Evolutionary conservation across 257 asterid genomes (phyloP).

Genomic region (Fraxinus americana): DNA sequence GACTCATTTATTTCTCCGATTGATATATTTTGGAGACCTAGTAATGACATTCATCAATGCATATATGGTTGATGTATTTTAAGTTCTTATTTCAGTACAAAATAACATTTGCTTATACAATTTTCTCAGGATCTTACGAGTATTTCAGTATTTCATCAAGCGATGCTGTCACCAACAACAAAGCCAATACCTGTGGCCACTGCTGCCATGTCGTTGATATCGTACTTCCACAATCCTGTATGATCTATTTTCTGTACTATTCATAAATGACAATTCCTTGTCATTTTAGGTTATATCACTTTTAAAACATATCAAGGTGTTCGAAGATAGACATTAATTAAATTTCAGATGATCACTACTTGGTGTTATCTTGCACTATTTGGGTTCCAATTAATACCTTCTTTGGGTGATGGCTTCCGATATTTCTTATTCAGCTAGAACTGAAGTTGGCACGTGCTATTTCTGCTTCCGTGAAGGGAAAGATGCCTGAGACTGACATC

Average conservation of each 20-base stretch:
- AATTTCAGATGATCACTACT: neutral
- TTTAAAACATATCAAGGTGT: neutral
- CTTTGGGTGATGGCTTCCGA: constrained; percentile 17
- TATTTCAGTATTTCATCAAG: constrained; percentile 58
- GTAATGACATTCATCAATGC: constrained; percentile 8
- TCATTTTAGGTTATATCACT: neutral
- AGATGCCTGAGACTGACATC: neutral
- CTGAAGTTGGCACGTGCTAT: neutral
- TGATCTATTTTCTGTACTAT: constrained; percentile 30
- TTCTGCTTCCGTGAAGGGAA: neutral
- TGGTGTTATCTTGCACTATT: constrained; percentile 17
- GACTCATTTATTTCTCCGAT: neutral
- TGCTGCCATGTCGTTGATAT: constrained; percentile 75
- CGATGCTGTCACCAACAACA: constrained; percentile 60
- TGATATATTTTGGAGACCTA: neutral
- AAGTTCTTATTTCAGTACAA: constrained; percentile 9
- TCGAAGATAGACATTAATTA: neutral
- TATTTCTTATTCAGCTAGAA: constrained; percentile 13
- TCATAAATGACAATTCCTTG: neutral
- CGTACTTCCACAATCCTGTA: constrained; percentile 70
- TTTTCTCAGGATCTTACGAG: constrained; percentile 58
- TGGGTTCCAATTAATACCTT: neutral
- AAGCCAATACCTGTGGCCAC: constrained; percentile 78
- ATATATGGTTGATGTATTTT: constrained; percentile 4
- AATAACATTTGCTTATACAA: constrained; percentile 18